phyloP scores from a whole-genome alignment of 2,329 filamentous ascomycete species.

The Fonsecaea nubica region DNA sequence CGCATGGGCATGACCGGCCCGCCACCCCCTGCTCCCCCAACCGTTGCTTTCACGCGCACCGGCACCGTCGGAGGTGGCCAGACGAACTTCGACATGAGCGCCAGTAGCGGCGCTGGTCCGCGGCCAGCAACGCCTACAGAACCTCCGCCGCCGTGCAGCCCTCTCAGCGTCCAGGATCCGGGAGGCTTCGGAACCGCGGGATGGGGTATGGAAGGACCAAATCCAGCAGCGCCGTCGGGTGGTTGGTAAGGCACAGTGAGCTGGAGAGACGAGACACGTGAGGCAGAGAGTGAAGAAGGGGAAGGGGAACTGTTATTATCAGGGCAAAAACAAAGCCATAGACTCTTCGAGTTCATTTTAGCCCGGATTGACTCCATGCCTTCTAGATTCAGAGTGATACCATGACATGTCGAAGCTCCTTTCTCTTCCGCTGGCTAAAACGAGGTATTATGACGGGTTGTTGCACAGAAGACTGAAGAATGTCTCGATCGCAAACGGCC shows the following conservation, averaged over 20 bases:
- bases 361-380: not conserved
- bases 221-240: not conserved
- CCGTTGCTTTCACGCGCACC: conserved; percentile 4
- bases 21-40: not conserved
- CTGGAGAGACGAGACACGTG: not conserved
- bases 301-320: not conserved
- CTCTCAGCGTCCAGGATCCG: not conserved
- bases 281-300: not conserved
- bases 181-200: not conserved
- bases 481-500: too few species aligned
- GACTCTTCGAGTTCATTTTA: not conserved
- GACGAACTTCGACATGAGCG: conserved; percentile 3
- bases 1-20: not conserved
- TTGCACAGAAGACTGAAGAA: too few species aligned
- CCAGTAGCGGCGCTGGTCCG: not conserved
- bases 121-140: not conserved
- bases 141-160: not conserved
- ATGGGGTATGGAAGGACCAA: not conserved
- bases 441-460: too few species aligned
- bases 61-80: conserved; percentile 20
- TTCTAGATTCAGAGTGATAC: not conserved
- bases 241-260: conserved; percentile 8
- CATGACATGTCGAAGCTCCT: not conserved
- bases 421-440: not conserved
- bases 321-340: not conserved